Conservation (phyloP, 2,329 filamentous ascomycete species). For the Myotisia sp. region DNA sequence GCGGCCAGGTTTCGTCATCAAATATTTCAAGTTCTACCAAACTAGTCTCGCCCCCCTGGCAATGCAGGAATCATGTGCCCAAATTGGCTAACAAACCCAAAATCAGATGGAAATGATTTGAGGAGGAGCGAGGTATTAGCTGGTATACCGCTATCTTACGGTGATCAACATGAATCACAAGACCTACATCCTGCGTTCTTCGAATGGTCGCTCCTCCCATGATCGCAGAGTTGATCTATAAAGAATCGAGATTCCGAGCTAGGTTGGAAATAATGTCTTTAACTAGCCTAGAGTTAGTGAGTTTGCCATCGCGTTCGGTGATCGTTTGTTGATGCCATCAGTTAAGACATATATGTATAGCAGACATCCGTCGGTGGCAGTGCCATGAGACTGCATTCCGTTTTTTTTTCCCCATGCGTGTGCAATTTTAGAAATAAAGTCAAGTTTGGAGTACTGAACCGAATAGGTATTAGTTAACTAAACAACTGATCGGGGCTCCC, state of each 20-base stretch:
- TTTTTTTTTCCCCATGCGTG: too few species aligned
- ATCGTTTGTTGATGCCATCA: too few species aligned
- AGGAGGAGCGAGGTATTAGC: conserved; percentile 8
- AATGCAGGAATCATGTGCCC: conserved; percentile 10
- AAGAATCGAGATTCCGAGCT: conserved; percentile 8
- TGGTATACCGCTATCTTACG: conserved; percentile 9
- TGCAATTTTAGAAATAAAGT: too few species aligned
- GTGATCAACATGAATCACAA: conserved; percentile 11
- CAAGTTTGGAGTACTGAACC: too few species aligned
- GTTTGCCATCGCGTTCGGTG: too few species aligned
- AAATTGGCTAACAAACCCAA: conserved; percentile 8
- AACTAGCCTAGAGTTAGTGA: too few species aligned
- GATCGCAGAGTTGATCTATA: conserved; percentile 11
- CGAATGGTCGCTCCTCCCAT: conserved; percentile 9
- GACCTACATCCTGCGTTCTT: conserved; percentile 9
- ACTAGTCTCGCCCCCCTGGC: conserved; percentile 1
- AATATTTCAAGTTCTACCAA: conserved; percentile 11
- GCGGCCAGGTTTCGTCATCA: conserved; percentile 11
- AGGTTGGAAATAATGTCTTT: conserved; percentile 5
- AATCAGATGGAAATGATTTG: conserved; percentile 7
- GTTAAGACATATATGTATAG: too few species aligned
- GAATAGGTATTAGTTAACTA: too few species aligned
- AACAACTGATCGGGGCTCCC: too few species aligned
- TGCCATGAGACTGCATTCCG: too few species aligned
- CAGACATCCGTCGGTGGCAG: too few species aligned